These are phyloP conservation scores for Fraxinus xanthoxyloides DNA, from an alignment of 305 asterid species.

Conservation along the genomic window DNA sequence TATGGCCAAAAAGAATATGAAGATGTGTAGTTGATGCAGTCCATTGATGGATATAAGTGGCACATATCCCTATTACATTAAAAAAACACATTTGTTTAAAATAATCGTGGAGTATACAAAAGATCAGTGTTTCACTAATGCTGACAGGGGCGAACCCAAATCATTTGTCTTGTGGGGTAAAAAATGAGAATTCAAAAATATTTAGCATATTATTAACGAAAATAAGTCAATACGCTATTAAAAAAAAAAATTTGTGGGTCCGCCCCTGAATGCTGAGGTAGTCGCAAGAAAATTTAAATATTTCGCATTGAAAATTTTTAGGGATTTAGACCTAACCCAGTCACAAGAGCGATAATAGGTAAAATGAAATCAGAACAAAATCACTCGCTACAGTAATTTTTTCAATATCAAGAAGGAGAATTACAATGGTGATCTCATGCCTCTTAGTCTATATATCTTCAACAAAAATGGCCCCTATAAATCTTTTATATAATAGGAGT, in stretches of 20 bases:
- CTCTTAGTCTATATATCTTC: not conserved
- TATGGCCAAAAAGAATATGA: constrained; percentile 48
- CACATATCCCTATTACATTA: constrained; percentile 31
- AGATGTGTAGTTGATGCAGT: constrained; percentile 50
- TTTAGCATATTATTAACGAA: no score
- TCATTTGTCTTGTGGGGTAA: no score
- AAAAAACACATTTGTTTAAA: not conserved
- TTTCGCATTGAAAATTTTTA: not conserved
- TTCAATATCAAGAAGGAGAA: not conserved
- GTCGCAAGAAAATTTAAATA: not conserved
- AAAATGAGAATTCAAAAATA: no score
- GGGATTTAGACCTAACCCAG: not conserved
- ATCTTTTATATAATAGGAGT: not conserved
- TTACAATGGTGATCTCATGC: not conserved
- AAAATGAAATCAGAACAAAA: not conserved
- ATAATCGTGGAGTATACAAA: not conserved
- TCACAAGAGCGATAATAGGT: not conserved
- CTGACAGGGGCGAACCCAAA: no score
- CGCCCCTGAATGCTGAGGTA: not conserved
- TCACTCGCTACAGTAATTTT: not conserved
- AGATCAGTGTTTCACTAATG: not conserved
- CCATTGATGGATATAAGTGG: constrained; percentile 42
- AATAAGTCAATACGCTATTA: no score
- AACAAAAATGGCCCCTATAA: not conserved
- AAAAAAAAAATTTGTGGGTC: no score